Evolutionary conservation across 2,329 filamentous ascomycete genomes (phyloP).

Genomic region (Penicillium corylophilum): DNA sequence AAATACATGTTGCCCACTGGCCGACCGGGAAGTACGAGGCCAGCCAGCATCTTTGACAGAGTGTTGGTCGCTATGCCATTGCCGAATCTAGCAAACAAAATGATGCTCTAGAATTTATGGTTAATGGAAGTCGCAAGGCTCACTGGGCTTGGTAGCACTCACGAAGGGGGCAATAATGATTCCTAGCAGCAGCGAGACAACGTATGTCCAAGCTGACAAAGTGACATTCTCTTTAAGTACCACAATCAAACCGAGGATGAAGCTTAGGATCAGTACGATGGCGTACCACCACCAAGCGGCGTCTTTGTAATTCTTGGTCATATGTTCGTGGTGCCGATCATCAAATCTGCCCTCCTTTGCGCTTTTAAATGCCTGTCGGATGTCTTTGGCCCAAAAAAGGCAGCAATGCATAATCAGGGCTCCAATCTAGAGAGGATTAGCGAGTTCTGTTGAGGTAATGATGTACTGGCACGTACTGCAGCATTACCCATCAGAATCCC

Average conservation of each 20-base stretch:
- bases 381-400: slow-evolving; percentile 58
- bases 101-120: slow-evolving; percentile 44
- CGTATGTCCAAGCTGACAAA: slow-evolving; percentile 33
- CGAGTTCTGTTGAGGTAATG: neutral
- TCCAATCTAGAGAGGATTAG: slow-evolving; percentile 48
- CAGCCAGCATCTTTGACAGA: slow-evolving; percentile 58
- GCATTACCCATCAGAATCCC: slow-evolving; percentile 58
- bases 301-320: slow-evolving; percentile 56
- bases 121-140: neutral
- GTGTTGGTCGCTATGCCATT: slow-evolving; percentile 40
- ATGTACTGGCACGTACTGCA: slow-evolving; percentile 43
- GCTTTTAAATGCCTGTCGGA: slow-evolving; percentile 50
- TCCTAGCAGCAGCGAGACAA: slow-evolving; percentile 33
- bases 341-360: slow-evolving; percentile 45
- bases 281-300: slow-evolving; percentile 40
- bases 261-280: slow-evolving; percentile 27
- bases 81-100: slow-evolving; percentile 14
- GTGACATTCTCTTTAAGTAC: slow-evolving; percentile 33
- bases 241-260: slow-evolving; percentile 28
- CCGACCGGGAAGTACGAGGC: slow-evolving; percentile 51
- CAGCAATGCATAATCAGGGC: slow-evolving; percentile 54
- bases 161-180: slow-evolving; percentile 22
- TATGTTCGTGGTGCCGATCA: slow-evolving; percentile 55
- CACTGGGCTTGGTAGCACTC: slow-evolving; percentile 6
- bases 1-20: slow-evolving; percentile 61